Base-by-base conservation (phyloP, 2,329 filamentous ascomycete genomes). In the Ceratocystis colombiana region DNA sequence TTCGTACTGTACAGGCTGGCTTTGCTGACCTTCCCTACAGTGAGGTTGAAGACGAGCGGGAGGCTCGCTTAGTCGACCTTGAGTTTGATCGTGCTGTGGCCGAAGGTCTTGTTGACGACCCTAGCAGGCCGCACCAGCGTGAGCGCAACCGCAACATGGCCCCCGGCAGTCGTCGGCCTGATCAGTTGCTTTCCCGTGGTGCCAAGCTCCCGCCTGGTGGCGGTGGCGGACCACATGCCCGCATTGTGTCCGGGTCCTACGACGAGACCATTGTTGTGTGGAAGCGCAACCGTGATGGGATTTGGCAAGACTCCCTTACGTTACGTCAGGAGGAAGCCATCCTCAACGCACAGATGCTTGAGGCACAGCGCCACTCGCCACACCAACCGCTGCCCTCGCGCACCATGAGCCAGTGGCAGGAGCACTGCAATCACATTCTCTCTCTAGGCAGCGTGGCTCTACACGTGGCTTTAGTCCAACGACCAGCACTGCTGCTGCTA, bases 201-300 rank as follows among this genome's bases (percentile, higher is more conserved):
- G 90, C 92, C 17, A 94, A 89, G 73, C 80, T 97, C 1, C 93
- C 93, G 1, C 92, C 93, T 0, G 93, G 93, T 12, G 93, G 93
- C 48, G 93, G 93, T 25, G 91, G 93, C 30, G 90, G 90, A 72
- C 86, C 82, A 70, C 96, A 93, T 79, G 90, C 88, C 8, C 87
- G 92, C n/a, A 99, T 99, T 68, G 90, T 99, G 2, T 96, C 92
- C 5, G 94, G 94, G 1, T 96, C 91, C 0, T 99, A 99, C 71
- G 94, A 99, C 71, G 90, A 96, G 76, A 92, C 86, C 10, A 90
- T 99, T 71, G 92, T 96, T 70, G 89, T 99, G 66, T 99, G 94
- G 94, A 88, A 89, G 70, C 87, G 90, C 68, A 88, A 95, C 70
- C 84, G 85, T 70, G 86, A 94, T 70, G 92, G 92, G 1, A 84